phyloP scores from a whole-genome alignment of 2,329 filamentous ascomycete species.

The Endocalyx cinctus region DNA sequence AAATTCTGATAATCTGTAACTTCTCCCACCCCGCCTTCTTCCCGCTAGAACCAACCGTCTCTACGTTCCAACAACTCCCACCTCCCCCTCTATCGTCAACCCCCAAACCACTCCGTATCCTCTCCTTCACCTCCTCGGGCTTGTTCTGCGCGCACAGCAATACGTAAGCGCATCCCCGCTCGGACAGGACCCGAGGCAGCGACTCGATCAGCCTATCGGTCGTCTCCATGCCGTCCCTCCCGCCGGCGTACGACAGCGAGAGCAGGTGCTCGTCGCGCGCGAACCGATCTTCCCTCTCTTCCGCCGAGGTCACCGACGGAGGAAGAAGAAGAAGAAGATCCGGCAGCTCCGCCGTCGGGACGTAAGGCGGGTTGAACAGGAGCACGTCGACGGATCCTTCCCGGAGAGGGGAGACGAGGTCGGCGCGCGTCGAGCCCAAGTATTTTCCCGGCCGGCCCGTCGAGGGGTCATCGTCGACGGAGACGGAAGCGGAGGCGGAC shows the following conservation, averaged over 20 bases:
- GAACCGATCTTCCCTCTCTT: slow-evolving; percentile 40
- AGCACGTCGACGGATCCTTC: slow-evolving; percentile 68
- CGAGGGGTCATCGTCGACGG: neutral
- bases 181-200: slow-evolving; percentile 59
- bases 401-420: slow-evolving; percentile 62
- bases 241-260: slow-evolving; percentile 83
- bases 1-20: slow-evolving; percentile 82
- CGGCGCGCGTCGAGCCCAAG: slow-evolving; percentile 63
- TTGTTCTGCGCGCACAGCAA: slow-evolving; percentile 87
- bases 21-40: slow-evolving; percentile 93
- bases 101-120: slow-evolving; percentile 49
- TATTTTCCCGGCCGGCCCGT: slow-evolving; percentile 41
- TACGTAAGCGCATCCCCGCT: slow-evolving; percentile 78
- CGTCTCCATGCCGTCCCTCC: slow-evolving; percentile 87
- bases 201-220: slow-evolving; percentile 73
- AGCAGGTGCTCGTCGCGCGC: slow-evolving; percentile 81
- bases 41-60: slow-evolving; percentile 77
- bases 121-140: slow-evolving; percentile 66
- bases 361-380: slow-evolving; percentile 96
- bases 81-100: slow-evolving; percentile 2
- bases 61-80: slow-evolving; percentile 62
- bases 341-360: slow-evolving; percentile 77
- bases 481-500: slow-evolving; percentile 14
- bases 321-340: too few relatives aligned
- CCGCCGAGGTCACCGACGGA: slow-evolving; percentile 20